Evolutionary conservation across 306 rosid species (phyloP).

Genomic region (Astragalus glycyphyllos): DNA sequence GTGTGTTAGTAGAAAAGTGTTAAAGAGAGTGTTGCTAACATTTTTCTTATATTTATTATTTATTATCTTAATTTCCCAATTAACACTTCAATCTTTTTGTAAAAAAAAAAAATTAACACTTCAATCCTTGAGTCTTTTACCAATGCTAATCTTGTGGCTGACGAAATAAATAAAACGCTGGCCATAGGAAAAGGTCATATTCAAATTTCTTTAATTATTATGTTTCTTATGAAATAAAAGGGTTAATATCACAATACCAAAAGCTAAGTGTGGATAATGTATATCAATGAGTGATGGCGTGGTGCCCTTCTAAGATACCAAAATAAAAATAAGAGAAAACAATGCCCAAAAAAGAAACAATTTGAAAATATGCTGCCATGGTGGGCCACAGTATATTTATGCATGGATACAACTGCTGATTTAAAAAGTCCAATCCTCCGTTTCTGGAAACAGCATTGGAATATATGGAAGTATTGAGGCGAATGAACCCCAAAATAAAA

Average conservation of each 20-base stretch:
- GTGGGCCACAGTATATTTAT: slow-evolving; percentile 53
- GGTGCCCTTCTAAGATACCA: neutral
- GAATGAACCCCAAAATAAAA: neutral
- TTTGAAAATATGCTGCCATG: slow-evolving; percentile 44
- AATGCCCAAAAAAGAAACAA: neutral
- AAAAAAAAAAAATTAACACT: too few species aligned
- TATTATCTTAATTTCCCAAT: slow-evolving; percentile 20
- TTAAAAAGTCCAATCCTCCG: slow-evolving; percentile 41
- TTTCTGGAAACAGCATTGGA: slow-evolving; percentile 39
- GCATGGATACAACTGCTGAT: slow-evolving; percentile 52
- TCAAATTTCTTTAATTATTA: neutral
- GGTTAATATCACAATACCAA: too few species aligned
- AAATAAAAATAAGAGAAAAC: neutral
- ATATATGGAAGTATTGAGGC: neutral
- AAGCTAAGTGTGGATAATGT: too few species aligned
- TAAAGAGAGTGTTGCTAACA: too few species aligned
- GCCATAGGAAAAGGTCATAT: neutral
- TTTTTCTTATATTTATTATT: neutral
- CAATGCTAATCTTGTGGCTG: neutral
- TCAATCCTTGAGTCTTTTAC: neutral
- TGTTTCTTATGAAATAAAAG: too few species aligned
- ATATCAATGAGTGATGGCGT: too few species aligned
- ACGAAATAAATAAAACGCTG: neutral
- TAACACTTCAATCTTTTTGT: slow-evolving; percentile 4
- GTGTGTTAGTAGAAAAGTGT: too few species aligned